phyloP scores from a whole-genome alignment of 176 grass and related monocot species.

The Carex kokanica region DNA sequence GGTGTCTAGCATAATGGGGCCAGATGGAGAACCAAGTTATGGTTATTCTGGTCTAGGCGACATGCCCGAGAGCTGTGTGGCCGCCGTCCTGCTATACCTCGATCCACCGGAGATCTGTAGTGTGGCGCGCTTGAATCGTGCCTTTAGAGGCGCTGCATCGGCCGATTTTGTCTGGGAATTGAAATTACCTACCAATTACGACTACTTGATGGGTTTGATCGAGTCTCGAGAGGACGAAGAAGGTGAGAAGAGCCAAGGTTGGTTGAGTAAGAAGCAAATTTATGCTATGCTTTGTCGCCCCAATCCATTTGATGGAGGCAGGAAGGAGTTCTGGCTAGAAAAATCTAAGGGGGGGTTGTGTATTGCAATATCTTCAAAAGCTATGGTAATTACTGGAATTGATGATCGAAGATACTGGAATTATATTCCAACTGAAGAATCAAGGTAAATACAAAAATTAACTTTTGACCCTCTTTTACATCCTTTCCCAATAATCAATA shows the following conservation, averaged over 20 bases:
- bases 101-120: conserved; percentile 89
- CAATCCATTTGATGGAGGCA: conserved; percentile 56
- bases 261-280: conserved; percentile 51
- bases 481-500: too few species aligned
- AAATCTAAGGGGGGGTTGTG: conserved; percentile 65
- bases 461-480: too few species aligned
- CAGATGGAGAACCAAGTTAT: conserved; percentile 41
- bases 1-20: conserved; percentile 52
- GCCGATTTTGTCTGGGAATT: conserved; percentile 69
- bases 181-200: conserved; percentile 74
- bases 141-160: conserved; percentile 68
- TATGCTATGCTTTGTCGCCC: conserved; percentile 61
- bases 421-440: conserved; percentile 64
- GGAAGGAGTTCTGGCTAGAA: conserved; percentile 88
- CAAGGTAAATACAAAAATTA: conserved; percentile 44
- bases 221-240: not conserved
- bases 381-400: conserved; percentile 69
- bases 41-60: conserved; percentile 70
- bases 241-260: not conserved
- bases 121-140: conserved; percentile 54
- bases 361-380: conserved; percentile 81
- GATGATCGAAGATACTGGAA: conserved; percentile 82
- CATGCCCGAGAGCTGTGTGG: conserved; percentile 90
- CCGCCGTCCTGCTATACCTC: conserved; percentile 69
- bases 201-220: conserved; percentile 43